Evolutionary conservation across 148 eudicot genomes (phyloP).

Genomic region (Salicornia ramosissima): DNA sequence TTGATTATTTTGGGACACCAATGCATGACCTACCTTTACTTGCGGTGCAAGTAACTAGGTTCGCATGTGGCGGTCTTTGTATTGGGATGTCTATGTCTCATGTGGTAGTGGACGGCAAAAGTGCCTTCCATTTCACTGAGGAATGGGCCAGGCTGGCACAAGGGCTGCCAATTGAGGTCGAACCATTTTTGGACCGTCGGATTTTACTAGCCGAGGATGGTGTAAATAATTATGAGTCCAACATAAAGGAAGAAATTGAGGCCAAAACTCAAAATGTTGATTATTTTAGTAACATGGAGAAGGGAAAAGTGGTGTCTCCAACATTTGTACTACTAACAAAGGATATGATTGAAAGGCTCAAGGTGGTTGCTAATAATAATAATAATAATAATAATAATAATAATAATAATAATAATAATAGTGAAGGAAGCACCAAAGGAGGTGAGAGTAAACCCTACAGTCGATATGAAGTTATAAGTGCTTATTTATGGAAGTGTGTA

Average conservation of each 20-base stretch:
- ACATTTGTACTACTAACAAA: not conserved
- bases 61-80: conserved; percentile 15
- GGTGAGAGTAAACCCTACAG: too few species aligned
- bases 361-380: not conserved
- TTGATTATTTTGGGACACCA: conserved; percentile 5
- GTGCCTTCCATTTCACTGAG: not conserved
- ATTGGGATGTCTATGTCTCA: conserved; percentile 3
- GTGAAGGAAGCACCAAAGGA: too few species aligned
- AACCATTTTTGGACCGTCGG: conserved; percentile 8
- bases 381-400: not conserved
- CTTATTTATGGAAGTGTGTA: conserved; percentile 14
- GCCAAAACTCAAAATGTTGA: not conserved
- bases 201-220: not conserved
- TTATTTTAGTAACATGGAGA: not conserved
- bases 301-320: not conserved
- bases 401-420: too few species aligned
- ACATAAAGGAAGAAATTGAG: too few species aligned
- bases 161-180: not conserved
- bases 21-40: conserved; percentile 12
- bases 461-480: conserved; percentile 23
- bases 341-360: not conserved
- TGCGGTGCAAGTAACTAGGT: conserved; percentile 10
- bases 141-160: conserved; percentile 19
- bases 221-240: not conserved
- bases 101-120: conserved; percentile 5